phyloP scores from a whole-genome alignment of 139 green algal species.

The Pleodorina starrii region DNA sequence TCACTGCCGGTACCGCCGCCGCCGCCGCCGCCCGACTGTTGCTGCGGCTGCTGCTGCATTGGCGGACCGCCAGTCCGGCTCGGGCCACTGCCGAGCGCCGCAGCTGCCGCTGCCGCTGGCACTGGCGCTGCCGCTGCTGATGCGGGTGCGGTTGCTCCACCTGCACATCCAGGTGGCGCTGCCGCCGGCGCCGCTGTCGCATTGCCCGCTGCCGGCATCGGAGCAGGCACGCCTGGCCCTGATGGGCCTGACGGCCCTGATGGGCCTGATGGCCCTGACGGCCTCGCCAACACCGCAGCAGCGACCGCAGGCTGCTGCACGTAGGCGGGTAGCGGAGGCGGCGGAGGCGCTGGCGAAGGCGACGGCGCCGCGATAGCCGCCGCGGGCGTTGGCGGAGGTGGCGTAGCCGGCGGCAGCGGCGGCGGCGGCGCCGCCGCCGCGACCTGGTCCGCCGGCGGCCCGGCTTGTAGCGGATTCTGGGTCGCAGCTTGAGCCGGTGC shows the following conservation, averaged over 20 bases:
- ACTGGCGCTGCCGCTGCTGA: background rate
- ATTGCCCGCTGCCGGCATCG: background rate
- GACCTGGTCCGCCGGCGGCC: no score
- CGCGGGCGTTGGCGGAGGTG: background rate
- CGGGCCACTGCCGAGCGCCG: background rate
- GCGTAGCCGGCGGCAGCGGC: no score
- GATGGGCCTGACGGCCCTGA: no score
- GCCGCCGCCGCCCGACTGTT: no score
- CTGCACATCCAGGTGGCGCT: background rate
- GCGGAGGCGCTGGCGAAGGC: background rate
- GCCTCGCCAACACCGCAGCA: background rate
- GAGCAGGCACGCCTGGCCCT: background rate
- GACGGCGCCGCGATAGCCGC: background rate
- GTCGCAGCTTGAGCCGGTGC: background rate
- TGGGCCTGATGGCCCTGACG: background rate
- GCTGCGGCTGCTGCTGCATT: background rate
- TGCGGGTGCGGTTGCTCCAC: background rate
- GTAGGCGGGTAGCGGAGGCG: background rate
- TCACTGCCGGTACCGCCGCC: no score
- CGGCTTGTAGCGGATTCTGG: no score
- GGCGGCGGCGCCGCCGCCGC: no score
- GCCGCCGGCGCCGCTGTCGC: background rate
- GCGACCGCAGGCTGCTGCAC: background rate
- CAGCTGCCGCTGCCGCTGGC: background rate
- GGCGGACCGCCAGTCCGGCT: no score